Evolutionary conservation across 768 basidiomycete genomes (phyloP), one percentile per base, ranked within the genome.

Genomic region (Candolleomyces aberdarensis): DNA sequence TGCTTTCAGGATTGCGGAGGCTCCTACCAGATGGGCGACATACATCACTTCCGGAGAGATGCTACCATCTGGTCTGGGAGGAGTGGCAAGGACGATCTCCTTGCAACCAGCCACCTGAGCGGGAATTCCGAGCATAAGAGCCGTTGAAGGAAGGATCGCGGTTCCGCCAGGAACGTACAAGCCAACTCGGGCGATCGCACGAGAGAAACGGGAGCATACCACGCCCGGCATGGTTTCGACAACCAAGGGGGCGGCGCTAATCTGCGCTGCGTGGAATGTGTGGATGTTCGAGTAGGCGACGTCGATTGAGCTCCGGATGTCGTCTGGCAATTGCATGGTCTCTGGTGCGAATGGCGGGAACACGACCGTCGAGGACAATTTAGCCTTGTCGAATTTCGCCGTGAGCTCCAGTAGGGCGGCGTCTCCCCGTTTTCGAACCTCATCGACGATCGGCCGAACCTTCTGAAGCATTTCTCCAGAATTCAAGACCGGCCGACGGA

Each of bases 221-320:
- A 99, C 96, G 10, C 97, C 97, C 7, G 97, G 96, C 93, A 94
- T 98, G 11, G 97, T 98, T 75, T 98, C 94, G 7, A 99, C 94
- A 6, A 84, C 79, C 48, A 99, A 80, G 22, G 85, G 76, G 55
- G 82, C 78, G 52, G 80, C 80, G 63, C 88, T 85, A n/a, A 84
- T 76, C 75, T 98, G 96, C 6, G 94, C 95, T 20, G 83, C 83
- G 72, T 97, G 96, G 82, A 98, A 98, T 68, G 86, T 89, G 74
- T 81, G 83, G 70, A 99, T 91, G 72, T 99, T 99, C 61, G 78
- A 79, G 71, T 98, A 99, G 3, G 97, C 97, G 57, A 80, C 75
- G 69, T 97, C 90, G 70, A 98, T 96, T 22, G 97, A 94, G 48
- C 80, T 77, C 65, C 84, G 85, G 56, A 98, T 89, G 29, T 78